Evolutionary conservation across 805 yeast genomes (phyloP), one percentile per base, ranked within the genome.

Genomic region (Wickerhamomyces mucosus): DNA sequence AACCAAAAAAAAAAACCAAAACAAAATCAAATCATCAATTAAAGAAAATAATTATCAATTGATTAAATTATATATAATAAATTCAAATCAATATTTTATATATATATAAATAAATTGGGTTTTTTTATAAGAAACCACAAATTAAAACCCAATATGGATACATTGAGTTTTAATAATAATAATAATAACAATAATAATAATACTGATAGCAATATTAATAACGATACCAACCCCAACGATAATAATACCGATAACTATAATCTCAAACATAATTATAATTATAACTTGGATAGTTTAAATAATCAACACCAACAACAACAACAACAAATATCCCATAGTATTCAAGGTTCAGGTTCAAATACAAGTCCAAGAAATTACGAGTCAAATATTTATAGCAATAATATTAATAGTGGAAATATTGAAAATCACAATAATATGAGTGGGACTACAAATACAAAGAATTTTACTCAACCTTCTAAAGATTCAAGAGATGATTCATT

Each of bases 301-400:
- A n/a, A n/a, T n/a, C n/a, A 32, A 12, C 13, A 17, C 21, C 24
- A 30, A 23, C 30, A 23, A 19, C 28, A 30, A 16, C 18, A 18
- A 16, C 26, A 27, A 20, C 25, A 15, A 24, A 18, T 16, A 19
- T 16, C 15, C 18, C 23, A 34, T 15, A 15, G 14, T 20, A 16
- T 19, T 9, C 26, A 28, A 19, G 14, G n/a, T 16, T 27, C 38
- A 3, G 36, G 26, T 4, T 19, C 21, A 19, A 19, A 19, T 11
- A 16, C 43, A 3, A 43, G 45, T 26, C 41, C 43, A 21, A 32
- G 41, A 36, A 41, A 41, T 20, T 34, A 35, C 36, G 41, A 38
- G 26, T 10, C 36, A 5, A 19, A 18, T 11, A 19, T n/a, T n/a
- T n/a, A n/a, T n/a, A n/a, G n/a, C n/a, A n/a, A n/a, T 13, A 31